phyloP scores from a whole-genome alignment of 1,284 basidiomycete genomes.

The Naganishia sp. region DNA sequence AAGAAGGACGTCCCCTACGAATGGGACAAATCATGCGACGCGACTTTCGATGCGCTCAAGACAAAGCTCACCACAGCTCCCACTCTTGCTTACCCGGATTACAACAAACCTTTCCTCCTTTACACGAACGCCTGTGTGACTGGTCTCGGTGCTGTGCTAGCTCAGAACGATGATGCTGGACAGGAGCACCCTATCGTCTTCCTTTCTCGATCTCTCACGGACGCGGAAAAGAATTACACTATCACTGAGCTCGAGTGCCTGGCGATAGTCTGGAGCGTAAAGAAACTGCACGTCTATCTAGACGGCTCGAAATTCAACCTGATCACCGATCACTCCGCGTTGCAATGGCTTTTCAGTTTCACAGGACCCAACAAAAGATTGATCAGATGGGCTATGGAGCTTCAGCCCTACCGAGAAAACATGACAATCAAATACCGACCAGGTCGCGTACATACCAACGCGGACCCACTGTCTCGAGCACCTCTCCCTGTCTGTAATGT shows the following conservation, averaged over 20 bases:
- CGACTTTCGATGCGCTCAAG: not conserved
- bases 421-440: constrained; percentile 29
- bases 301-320: constrained; percentile 19
- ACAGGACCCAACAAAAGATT: constrained; percentile 24
- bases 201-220: constrained; percentile 24
- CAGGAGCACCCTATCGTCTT: constrained; percentile 27
- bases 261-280: constrained; percentile 24
- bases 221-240: constrained; percentile 27
- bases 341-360: constrained; percentile 26
- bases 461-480: not conserved
- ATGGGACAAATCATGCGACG: not conserved
- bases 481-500: not conserved
- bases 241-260: constrained; percentile 30
- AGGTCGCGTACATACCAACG: constrained; percentile 10
- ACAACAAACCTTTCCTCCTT: constrained; percentile 24
- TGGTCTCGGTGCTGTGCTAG: constrained; percentile 20
- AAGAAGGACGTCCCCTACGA: constrained; percentile 3
- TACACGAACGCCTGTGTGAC: constrained; percentile 4
- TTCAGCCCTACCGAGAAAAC: constrained; percentile 12
- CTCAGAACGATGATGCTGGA: constrained; percentile 12
- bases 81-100: constrained; percentile 6
- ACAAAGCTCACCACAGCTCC: not conserved
- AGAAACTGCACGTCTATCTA: constrained; percentile 30
- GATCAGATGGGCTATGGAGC: constrained; percentile 29
- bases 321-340: constrained; percentile 11